Conservation (phyloP, 225 moss, liverwort and hornwort species). For the Polytrichum formosum region DNA sequence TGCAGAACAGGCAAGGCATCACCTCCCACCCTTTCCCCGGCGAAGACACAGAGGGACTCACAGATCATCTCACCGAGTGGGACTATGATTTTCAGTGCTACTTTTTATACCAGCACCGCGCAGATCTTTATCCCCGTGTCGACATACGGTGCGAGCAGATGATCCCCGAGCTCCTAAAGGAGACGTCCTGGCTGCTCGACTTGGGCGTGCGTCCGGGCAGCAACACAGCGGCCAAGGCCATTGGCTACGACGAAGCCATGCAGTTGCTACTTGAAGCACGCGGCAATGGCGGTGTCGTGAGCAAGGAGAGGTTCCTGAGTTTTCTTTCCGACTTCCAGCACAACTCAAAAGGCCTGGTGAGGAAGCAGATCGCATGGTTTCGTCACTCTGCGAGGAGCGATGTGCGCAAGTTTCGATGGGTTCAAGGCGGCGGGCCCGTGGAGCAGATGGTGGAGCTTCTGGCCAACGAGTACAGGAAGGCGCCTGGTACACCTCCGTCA, state of each 20-base stretch:
- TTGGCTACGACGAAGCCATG: constrained; percentile 15
- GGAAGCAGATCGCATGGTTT: constrained; percentile 7
- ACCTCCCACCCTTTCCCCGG: constrained; percentile 9
- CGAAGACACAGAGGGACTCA: neutral
- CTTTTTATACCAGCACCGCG: constrained; percentile 20
- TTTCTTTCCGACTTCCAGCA: constrained; percentile 6
- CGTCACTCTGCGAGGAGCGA: neutral
- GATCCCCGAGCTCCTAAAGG: constrained; percentile 3
- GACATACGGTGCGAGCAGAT: constrained; percentile 15
- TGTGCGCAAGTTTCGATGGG: constrained; percentile 4
- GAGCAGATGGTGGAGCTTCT: constrained; percentile 17
- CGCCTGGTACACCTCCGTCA: neutral
- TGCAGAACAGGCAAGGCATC: constrained; percentile 6
- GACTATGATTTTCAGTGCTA: constrained; percentile 30
- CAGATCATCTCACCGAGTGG: neutral
- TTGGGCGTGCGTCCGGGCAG: constrained; percentile 4
- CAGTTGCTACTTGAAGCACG: neutral
- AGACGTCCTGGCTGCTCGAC: constrained; percentile 12
- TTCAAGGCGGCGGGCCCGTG: constrained; percentile 1
- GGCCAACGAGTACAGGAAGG: constrained; percentile 16
- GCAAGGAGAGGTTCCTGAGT: neutral
- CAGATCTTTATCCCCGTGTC: constrained; percentile 7
- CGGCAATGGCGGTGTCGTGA: neutral
- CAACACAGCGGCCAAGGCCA: constrained; percentile 9
- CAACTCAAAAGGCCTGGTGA: neutral